Conservation (phyloP, 371 early-diverging fungal genomes). For the Dichotomocladium elegans region DNA sequence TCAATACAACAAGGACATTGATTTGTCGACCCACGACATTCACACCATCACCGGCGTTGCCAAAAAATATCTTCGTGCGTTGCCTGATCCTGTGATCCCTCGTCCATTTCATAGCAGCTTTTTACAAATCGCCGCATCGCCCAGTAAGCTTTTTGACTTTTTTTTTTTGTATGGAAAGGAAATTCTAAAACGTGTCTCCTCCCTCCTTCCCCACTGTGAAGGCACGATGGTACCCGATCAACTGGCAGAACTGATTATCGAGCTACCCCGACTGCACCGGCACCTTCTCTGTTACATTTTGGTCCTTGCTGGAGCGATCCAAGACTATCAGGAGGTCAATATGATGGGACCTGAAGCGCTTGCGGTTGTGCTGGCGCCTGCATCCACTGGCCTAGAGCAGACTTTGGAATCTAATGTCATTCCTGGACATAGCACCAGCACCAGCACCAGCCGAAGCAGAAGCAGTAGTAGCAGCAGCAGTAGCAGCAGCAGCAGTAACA, state of each 20-base stretch:
- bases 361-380: slow-evolving; percentile 42
- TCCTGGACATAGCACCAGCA: not conserved
- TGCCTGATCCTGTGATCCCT: slow-evolving; percentile 45
- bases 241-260: slow-evolving; percentile 17
- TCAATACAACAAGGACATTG: slow-evolving; percentile 21
- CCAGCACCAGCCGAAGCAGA: not conserved
- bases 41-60: slow-evolving; percentile 42
- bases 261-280: slow-evolving; percentile 30
- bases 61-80: slow-evolving; percentile 37
- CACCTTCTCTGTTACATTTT: slow-evolving; percentile 35
- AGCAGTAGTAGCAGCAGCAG: too few relatives aligned
- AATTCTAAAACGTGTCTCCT: too few relatives aligned
- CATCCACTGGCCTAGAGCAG: slow-evolving; percentile 39
- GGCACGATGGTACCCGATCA: not conserved
- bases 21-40: slow-evolving; percentile 30
- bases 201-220: too few relatives aligned
- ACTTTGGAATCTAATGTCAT: not conserved
- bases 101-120: slow-evolving; percentile 27
- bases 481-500: too few relatives aligned
- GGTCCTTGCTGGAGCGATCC: slow-evolving; percentile 19
- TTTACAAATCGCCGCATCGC: not conserved
- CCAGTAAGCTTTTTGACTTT: not conserved
- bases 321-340: slow-evolving; percentile 21
- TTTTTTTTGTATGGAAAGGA: too few relatives aligned
- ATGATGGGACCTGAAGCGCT: slow-evolving; percentile 44